phyloP scores from a whole-genome alignment of 2,329 filamentous ascomycete species.

The Fonsecaea erecta region DNA sequence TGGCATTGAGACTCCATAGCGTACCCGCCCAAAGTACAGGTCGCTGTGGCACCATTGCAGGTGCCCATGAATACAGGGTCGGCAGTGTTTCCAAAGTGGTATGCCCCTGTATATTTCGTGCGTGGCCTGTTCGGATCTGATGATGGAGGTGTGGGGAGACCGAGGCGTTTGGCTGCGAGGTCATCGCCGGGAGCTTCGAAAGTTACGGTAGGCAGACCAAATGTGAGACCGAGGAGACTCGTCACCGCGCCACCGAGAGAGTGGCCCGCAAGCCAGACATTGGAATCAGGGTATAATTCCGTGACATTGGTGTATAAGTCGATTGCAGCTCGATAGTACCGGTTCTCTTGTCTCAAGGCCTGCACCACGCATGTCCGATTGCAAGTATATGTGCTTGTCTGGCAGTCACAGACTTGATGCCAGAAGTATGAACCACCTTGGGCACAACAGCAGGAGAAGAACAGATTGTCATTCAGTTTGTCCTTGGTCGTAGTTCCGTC shows the following conservation, averaged over 20 bases:
- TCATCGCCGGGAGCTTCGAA: constrained; percentile 94
- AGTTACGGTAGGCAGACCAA: constrained; percentile 85
- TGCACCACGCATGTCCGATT: constrained; percentile 86
- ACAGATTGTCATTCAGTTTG: constrained; percentile 96
- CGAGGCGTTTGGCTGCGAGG: constrained; percentile 79
- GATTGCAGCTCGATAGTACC: constrained; percentile 86
- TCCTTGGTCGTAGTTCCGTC: constrained; percentile 96
- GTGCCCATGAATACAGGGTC: constrained; percentile 94
- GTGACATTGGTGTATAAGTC: constrained; percentile 94
- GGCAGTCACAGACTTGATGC: constrained; percentile 92
- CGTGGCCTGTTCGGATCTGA: constrained; percentile 70
- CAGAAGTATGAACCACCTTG: constrained; percentile 90
- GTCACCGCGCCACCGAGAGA: constrained; percentile 89
- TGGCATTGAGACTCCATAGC: constrained; percentile 94
- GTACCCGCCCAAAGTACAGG: constrained; percentile 89
- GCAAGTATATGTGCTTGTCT: constrained; percentile 82
- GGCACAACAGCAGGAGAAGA: constrained; percentile 96
- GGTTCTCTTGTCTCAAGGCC: constrained; percentile 77
- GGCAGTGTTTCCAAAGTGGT: constrained; percentile 93
- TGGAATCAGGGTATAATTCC: constrained; percentile 79
- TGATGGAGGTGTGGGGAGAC: constrained; percentile 82
- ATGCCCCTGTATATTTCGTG: constrained; percentile 74
- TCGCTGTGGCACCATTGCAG: constrained; percentile 86
- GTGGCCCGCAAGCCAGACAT: constrained; percentile 89
- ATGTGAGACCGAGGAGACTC: constrained; percentile 87